Percentiles rank a stretch among this genome's conserved stretches.
Evolutionary conservation across 2,329 filamentous ascomycete species (phyloP).

Genomic region (Pseudocercospora fuligena): DNA sequence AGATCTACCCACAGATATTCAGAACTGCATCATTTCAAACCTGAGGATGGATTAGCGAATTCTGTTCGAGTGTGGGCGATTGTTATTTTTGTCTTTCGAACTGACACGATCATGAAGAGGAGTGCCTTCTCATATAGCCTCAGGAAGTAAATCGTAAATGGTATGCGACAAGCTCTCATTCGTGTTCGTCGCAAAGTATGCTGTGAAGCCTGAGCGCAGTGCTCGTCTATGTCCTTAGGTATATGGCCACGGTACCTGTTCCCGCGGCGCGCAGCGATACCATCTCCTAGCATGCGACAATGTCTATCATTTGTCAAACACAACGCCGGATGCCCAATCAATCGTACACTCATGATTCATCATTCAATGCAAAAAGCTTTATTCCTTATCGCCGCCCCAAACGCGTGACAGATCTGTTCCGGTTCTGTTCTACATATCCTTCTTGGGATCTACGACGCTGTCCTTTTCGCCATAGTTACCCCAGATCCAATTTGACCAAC

Average conservation of each 20-base stretch:
- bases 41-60: too few species aligned
- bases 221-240: background rate
- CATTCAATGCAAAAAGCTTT: background rate
- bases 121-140: too few species aligned
- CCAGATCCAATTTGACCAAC: slow-evolving; percentile 46
- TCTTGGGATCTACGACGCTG: slow-evolving; percentile 37
- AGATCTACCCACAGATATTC: too few species aligned
- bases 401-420: background rate
- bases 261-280: background rate
- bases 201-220: slow-evolving; percentile 1
- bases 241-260: background rate
- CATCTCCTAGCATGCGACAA: background rate
- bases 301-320: background rate
- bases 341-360: slow-evolving; percentile 8
- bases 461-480: slow-evolving; percentile 45
- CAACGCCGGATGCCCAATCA: background rate
- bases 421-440: slow-evolving; percentile 30
- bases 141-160: too few species aligned
- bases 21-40: too few species aligned
- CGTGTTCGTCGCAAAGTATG: background rate
- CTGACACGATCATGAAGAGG: too few species aligned
- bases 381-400: background rate
- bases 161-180: background rate
- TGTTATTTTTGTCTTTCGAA: too few species aligned
- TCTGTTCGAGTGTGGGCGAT: too few species aligned